Percentiles rank a stretch among this genome's conserved stretches.
Evolutionary conservation across 192 early-diverging fungal species (phyloP).

Genomic region (Backusella sp.): DNA sequence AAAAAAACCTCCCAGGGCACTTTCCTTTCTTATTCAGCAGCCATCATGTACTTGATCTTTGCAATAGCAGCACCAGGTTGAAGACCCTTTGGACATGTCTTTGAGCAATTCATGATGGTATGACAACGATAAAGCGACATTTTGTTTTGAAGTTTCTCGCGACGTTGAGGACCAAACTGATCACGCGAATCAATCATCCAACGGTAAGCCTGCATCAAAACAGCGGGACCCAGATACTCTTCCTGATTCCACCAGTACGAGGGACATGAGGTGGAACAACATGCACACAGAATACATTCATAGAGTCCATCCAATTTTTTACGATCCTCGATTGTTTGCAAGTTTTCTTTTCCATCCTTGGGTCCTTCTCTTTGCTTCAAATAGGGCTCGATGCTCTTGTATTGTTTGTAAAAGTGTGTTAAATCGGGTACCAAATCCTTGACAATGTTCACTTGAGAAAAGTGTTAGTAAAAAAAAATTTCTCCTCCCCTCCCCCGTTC

Average conservation of each 20-base stretch:
- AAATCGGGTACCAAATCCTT: slow-evolving; percentile 98
- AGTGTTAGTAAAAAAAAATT: neutral
- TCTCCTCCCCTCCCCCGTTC: neutral
- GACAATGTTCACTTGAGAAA: slow-evolving; percentile 78
- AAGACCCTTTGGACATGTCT: slow-evolving; percentile 97
- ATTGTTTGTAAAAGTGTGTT: slow-evolving; percentile 97
- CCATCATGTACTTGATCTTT: slow-evolving; percentile 93
- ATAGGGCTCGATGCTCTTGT: slow-evolving; percentile 95
- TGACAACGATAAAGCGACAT: slow-evolving; percentile 98
- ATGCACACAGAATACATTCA: slow-evolving; percentile 97
- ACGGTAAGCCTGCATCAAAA: slow-evolving; percentile 97
- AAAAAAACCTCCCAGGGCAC: neutral
- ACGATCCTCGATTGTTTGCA: slow-evolving; percentile 91
- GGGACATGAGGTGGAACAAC: slow-evolving; percentile 95
- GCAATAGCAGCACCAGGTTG: slow-evolving; percentile 97
- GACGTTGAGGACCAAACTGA: slow-evolving; percentile 83
- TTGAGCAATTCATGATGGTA: slow-evolving; percentile 98
- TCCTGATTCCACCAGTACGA: slow-evolving; percentile 98
- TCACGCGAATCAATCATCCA: slow-evolving; percentile 99
- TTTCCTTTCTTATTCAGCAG: slow-evolving; percentile 55
- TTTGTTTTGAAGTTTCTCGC: slow-evolving; percentile 85
- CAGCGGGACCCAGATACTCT: slow-evolving; percentile 92
- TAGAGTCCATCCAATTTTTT: slow-evolving; percentile 94
- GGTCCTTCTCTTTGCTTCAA: slow-evolving; percentile 83
- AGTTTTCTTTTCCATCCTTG: slow-evolving; percentile 74